These are phyloP conservation scores for Sporobolomyces roseus DNA, from an alignment of 768 basidiomycete genomes.

Conservation along the genomic window DNA sequence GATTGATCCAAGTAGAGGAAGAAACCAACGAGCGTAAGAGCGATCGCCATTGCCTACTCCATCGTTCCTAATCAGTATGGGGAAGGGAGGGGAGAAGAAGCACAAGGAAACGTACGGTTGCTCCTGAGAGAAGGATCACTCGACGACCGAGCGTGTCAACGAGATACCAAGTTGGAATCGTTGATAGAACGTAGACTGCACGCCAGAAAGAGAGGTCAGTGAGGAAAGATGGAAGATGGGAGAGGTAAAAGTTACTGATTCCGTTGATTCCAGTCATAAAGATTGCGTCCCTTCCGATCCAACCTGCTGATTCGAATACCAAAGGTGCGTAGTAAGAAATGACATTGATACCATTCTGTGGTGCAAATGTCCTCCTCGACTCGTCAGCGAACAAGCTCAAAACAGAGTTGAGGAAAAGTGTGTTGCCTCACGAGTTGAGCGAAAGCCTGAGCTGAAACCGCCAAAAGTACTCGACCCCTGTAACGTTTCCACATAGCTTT, in stretches of 20 bases:
- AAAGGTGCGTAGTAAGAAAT: conserved; percentile 75
- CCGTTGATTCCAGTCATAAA: conserved; percentile 95
- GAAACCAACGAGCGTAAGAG: conserved; percentile 77
- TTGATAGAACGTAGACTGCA: conserved; percentile 19
- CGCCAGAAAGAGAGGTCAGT: neutral
- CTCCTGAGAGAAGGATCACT: conserved; percentile 78
- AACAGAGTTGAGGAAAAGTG: conserved; percentile 6
- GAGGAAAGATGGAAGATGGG: conserved; percentile 49
- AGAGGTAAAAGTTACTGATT: conserved; percentile 50
- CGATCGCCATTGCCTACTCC: conserved; percentile 62
- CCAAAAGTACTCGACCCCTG: conserved; percentile 78
- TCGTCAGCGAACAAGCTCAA: neutral
- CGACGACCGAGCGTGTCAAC: conserved; percentile 88
- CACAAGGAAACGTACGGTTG: conserved; percentile 52
- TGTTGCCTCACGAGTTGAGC: conserved; percentile 87
- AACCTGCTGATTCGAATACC: conserved; percentile 94
- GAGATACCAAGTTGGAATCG: conserved; percentile 71
- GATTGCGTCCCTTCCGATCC: conserved; percentile 87
- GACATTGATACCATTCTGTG: conserved; percentile 97
- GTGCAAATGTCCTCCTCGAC: no score
- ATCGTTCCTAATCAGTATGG: neutral
- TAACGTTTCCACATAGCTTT: conserved; percentile 79
- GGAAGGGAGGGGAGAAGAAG: conserved; percentile 55
- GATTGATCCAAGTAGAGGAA: conserved; percentile 89
- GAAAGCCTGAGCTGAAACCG: conserved; percentile 93